Conservation (phyloP, 2,329 filamentous ascomycete species). For the Phoma herbarum region DNA sequence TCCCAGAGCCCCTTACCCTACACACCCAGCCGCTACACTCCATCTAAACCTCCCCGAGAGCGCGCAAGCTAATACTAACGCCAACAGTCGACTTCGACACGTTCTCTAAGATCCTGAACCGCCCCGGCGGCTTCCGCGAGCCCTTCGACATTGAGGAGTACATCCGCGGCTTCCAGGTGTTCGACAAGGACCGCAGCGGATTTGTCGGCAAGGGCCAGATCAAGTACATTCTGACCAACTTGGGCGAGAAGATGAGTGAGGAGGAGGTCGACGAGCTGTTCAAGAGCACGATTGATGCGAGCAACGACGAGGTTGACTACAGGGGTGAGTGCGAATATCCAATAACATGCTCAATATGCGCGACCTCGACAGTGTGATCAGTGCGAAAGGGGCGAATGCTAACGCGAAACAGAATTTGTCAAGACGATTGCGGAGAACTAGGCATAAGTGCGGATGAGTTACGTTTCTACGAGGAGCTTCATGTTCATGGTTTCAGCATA, state of each 20-base stretch:
- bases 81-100: conserved; percentile 92
- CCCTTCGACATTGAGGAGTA: conserved; percentile 98
- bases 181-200: conserved; percentile 98
- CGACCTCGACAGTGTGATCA: too few species aligned
- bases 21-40: too few species aligned
- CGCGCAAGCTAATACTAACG: conserved; percentile 7
- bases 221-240: conserved; percentile 96
- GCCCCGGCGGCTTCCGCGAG: conserved; percentile 96
- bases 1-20: not conserved
- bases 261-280: conserved; percentile 98
- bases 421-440: conserved; percentile 54
- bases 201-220: conserved; percentile 98
- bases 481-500: conserved; percentile 37
- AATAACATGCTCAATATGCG: not conserved
- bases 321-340: conserved; percentile 68
- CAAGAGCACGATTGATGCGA: conserved; percentile 91
- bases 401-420: conserved; percentile 46
- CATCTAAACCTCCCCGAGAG: not conserved
- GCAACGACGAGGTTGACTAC: conserved; percentile 97
- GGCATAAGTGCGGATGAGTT: conserved; percentile 1
- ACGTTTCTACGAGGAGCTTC: conserved; percentile 27
- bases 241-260: conserved; percentile 99
- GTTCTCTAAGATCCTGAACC: conserved; percentile 96
- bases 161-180: conserved; percentile 98
- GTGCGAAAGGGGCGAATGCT: conserved; percentile 4